phyloP scores from a whole-genome alignment of 306 rosid genomes.

The Urtica urens region DNA sequence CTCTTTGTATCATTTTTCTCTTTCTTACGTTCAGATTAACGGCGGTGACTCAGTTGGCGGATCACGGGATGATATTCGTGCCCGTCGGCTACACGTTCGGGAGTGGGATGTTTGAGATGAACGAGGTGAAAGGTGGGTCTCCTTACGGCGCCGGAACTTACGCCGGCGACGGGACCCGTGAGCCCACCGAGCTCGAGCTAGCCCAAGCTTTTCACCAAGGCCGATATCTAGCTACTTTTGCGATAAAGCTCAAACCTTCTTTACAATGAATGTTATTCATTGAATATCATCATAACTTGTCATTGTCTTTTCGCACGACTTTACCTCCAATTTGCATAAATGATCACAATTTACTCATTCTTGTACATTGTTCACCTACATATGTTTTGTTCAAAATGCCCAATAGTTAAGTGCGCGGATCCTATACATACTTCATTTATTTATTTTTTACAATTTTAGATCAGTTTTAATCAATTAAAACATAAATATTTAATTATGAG shows the following conservation, averaged over 20 bases:
- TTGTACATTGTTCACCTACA: too few species aligned
- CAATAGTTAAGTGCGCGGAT: too few species aligned
- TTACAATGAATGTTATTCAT: too few species aligned
- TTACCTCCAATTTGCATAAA: too few species aligned
- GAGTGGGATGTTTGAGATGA: conserved; percentile 72
- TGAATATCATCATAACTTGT: too few species aligned
- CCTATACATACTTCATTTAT: too few species aligned
- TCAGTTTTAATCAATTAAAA: too few species aligned
- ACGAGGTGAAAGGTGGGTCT: conserved; percentile 80
- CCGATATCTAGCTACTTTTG: conserved; percentile 52
- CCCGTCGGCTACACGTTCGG: conserved; percentile 90
- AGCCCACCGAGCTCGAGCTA: conserved; percentile 71
- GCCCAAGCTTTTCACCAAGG: conserved; percentile 84
- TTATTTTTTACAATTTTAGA: too few species aligned
- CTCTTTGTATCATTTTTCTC: not conserved
- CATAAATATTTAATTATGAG: too few species aligned
- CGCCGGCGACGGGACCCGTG: conserved; percentile 80
- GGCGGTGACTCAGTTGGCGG: conserved; percentile 76
- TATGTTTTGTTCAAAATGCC: too few species aligned
- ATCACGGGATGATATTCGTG: conserved; percentile 88
- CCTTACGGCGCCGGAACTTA: conserved; percentile 87
- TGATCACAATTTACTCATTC: too few species aligned
- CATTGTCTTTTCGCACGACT: too few species aligned
- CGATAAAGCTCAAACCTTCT: conserved; percentile 69
- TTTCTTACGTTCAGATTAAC: conserved; percentile 40